Evolutionary conservation across 164 flowering plant species (phyloP), one percentile per base, ranked within the genome.

Genomic region (Echeveria elegans): DNA sequence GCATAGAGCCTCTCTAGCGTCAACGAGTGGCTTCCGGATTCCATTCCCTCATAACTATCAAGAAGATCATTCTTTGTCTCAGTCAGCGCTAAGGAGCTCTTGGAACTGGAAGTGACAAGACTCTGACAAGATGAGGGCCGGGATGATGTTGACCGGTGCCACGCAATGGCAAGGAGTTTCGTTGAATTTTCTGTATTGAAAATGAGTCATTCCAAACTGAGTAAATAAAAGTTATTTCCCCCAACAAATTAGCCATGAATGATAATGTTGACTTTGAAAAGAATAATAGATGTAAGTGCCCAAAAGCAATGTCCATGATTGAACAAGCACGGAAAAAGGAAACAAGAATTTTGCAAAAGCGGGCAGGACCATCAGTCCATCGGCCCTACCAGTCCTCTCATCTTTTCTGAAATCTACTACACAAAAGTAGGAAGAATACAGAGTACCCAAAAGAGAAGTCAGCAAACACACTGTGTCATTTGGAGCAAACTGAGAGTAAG

Each of bases 31-130:
- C 97, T 87, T 41, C 98, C 98, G 1, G 97, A 85, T 68, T 77
- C 82, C 98, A 93, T 93, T 68, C 96, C 98, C 67, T 88, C 93
- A 72, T 78, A 82, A 30, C 85, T 89, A 73, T 87, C 92, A 69
- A 86, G 87, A 21, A 88, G 82, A 52, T 90, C 94, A 69, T 84
- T 88, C 68, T 72, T 87, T 65, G 67, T 83, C 71, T 86, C 92
- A 37, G 82, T 83, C 96, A 94, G 88, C 24, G 88, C 68, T 18
- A 82, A 80, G 56, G 84, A 79, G 69, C 77, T 75, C 70, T 82
- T 90, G 23, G 89, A 86, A 76, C 82, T 81, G 19, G 94, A 84
- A 43, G 88, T 85, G 23, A 84, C 87, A 15, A 83, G 85, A 73
- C 94, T 90, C 79, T 88, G 87, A 66, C 87, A 80, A 4, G 94